phyloP scores from a whole-genome alignment of 202 grass and related monocot genomes.

The Miscanthus sacchariflorus region DNA sequence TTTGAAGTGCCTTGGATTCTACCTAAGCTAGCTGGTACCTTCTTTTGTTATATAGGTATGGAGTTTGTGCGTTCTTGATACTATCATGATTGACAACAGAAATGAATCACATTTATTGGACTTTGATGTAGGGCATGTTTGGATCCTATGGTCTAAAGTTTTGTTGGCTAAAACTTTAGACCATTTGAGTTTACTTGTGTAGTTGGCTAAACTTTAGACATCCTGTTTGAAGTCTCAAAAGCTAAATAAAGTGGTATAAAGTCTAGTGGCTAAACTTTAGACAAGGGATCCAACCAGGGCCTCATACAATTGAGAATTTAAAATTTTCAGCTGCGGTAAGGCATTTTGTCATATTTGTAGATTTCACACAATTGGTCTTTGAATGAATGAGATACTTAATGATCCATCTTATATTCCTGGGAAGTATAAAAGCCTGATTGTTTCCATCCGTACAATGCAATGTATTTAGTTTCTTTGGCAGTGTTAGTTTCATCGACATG shows the following conservation, averaged over 20 bases:
- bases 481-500: not conserved
- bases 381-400: not conserved
- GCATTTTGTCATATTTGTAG: not conserved
- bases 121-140: not conserved
- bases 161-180: too few species aligned
- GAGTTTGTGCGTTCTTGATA: too few species aligned
- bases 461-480: not conserved
- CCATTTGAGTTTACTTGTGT: too few species aligned
- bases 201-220: too few species aligned
- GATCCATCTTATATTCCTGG: not conserved
- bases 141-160: too few species aligned
- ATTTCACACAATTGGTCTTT: not conserved
- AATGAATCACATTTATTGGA: not conserved
- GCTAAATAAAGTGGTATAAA: too few species aligned
- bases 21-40: not conserved
- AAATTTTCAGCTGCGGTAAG: not conserved
- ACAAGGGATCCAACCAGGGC: too few species aligned
- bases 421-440: not conserved
- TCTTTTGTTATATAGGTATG: too few species aligned
- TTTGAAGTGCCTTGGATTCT: slow-evolving; percentile 5
- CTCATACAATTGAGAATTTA: not conserved
- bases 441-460: not conserved
- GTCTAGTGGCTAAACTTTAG: too few species aligned
- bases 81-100: not conserved
- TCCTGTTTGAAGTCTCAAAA: too few species aligned